These are phyloP conservation scores for Ogataea naganishii DNA, from an alignment of 805 yeast species.

Conservation along the genomic window DNA sequence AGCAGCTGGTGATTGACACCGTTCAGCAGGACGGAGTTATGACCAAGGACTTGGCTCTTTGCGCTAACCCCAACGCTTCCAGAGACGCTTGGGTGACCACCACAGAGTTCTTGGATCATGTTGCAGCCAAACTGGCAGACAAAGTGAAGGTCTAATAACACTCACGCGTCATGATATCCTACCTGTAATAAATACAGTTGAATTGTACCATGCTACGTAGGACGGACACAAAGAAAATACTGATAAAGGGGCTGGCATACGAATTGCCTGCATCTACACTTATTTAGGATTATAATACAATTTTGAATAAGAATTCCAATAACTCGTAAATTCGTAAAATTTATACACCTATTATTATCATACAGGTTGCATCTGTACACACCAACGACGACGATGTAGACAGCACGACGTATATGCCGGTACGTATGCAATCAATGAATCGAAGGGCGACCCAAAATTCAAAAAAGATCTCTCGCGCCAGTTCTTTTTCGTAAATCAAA, in stretches of 20 bases:
- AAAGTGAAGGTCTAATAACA: constrained; percentile 8
- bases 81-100: constrained; percentile 63
- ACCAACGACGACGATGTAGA: constrained; percentile 1
- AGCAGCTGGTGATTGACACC: constrained; percentile 60
- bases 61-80: constrained; percentile 52
- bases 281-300: neutral
- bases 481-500: too few species aligned
- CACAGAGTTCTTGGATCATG: constrained; percentile 70
- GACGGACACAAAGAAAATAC: neutral
- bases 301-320: too few species aligned
- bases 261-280: neutral
- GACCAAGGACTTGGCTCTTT: constrained; percentile 75
- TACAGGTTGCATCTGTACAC: too few species aligned
- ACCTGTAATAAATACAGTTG: constrained; percentile 4
- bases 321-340: too few species aligned
- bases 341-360: too few species aligned
- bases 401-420: too few species aligned
- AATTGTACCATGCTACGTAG: constrained; percentile 1
- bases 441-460: too few species aligned
- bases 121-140: constrained; percentile 35
- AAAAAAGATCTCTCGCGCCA: too few species aligned
- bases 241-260: neutral
- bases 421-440: too few species aligned
- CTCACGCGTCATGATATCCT: neutral
- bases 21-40: constrained; percentile 67